Evolutionary conservation across 2,329 filamentous ascomycete genomes (phyloP).

Genomic region (Ophiocordyceps sinensis): DNA sequence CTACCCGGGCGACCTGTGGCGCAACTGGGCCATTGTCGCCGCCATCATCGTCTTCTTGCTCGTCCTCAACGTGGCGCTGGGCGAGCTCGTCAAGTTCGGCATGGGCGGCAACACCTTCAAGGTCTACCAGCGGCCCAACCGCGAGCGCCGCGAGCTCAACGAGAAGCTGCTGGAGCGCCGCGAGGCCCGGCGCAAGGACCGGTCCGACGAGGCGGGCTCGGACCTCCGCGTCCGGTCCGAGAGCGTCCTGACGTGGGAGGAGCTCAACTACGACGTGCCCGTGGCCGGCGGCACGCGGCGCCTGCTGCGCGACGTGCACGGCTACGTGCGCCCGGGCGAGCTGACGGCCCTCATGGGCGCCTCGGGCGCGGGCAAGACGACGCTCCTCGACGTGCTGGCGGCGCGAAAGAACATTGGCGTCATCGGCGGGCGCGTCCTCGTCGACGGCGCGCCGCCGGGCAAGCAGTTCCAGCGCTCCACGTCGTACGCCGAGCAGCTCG

Average conservation of each 20-base stretch:
- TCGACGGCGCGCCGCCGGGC: constrained; percentile 41
- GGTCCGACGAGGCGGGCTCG: constrained; percentile 26
- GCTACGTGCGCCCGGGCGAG: constrained; percentile 62
- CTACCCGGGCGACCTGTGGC: constrained; percentile 53
- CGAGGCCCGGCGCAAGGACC: constrained; percentile 35
- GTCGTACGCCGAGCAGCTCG: constrained; percentile 47
- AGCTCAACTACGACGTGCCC: constrained; percentile 64
- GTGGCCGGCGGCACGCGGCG: constrained; percentile 40
- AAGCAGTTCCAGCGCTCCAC: constrained; percentile 48
- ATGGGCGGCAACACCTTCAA: constrained; percentile 71
- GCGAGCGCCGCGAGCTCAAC: constrained; percentile 53
- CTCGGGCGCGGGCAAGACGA: constrained; percentile 80
- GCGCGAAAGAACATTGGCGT: constrained; percentile 47
- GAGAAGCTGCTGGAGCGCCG: constrained; percentile 41
- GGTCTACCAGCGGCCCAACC: constrained; percentile 57
- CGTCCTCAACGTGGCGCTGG: constrained; percentile 58
- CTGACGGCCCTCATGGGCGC: constrained; percentile 72
- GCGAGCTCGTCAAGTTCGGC: constrained; percentile 64
- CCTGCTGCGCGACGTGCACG: constrained; percentile 42
- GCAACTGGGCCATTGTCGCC: constrained; percentile 71
- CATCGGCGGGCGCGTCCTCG: constrained; percentile 39
- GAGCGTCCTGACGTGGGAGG: constrained; percentile 72
- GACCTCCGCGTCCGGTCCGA: constrained; percentile 44
- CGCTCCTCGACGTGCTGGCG: constrained; percentile 62
- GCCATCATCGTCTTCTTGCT: constrained; percentile 65